Evolutionary conservation across 495 filamentous ascomycete genomes (phyloP).

Genomic region (Glarea lozoyensis): DNA sequence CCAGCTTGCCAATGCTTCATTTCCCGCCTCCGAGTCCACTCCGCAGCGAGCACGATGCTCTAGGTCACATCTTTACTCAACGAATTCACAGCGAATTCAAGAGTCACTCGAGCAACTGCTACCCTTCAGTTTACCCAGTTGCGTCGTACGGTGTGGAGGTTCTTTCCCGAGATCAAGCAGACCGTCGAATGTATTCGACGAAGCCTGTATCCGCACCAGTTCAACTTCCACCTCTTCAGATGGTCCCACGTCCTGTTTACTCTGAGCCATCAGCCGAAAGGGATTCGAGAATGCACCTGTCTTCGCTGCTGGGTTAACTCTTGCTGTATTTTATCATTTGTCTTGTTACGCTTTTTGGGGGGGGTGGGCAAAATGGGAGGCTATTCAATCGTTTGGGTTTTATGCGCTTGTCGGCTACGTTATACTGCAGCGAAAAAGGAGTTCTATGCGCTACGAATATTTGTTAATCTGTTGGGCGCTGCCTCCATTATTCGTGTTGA

Average conservation of each 20-base stretch:
- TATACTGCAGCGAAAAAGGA: too few species aligned
- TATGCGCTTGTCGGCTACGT: too few species aligned
- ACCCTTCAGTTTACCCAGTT: not conserved
- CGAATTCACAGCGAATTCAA: conserved; percentile 12
- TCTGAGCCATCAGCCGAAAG: conserved; percentile 9
- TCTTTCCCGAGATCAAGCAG: conserved; percentile 7
- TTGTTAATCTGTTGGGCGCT: too few species aligned
- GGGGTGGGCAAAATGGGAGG: not conserved
- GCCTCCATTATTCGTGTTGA: too few species aligned
- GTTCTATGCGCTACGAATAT: too few species aligned
- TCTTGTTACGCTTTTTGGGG: not conserved
- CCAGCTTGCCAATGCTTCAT: conserved; percentile 14
- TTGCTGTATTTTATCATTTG: not conserved
- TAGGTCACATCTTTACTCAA: conserved; percentile 3
- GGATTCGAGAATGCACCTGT: conserved; percentile 21
- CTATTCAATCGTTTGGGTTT: too few species aligned
- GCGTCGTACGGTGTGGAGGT: not conserved
- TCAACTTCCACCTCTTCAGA: conserved; percentile 17
- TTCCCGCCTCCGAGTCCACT: conserved; percentile 10
- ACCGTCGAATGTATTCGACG: conserved; percentile 8
- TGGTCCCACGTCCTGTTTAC: not conserved
- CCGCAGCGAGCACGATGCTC: conserved; percentile 12
- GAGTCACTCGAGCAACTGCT: not conserved
- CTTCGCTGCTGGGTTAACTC: conserved; percentile 14
- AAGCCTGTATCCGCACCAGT: conserved; percentile 18